These are phyloP conservation scores for Tetrahymena borealis DNA, from an alignment of 73 alveolate genomes.

Conservation along the genomic window DNA sequence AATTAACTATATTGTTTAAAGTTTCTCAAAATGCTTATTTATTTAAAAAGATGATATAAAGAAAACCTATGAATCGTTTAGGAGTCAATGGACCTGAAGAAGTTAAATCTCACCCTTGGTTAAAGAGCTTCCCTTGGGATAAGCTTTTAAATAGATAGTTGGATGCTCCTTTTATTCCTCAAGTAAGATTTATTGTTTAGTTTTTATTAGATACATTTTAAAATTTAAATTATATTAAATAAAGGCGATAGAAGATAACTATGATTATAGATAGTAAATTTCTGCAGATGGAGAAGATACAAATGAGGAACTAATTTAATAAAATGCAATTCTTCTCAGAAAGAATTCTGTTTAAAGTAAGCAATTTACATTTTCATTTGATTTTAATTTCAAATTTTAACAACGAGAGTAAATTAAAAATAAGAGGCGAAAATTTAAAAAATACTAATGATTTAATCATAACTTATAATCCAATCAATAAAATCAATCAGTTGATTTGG, in stretches of 20 bases:
- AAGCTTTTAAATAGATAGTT: slow-evolving; percentile 43
- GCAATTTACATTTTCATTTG: not conserved
- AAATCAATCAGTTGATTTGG: too few species aligned
- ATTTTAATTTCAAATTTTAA: not conserved
- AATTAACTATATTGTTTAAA: not conserved
- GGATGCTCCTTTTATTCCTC: slow-evolving; percentile 52
- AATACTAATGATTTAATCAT: too few species aligned
- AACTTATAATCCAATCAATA: too few species aligned
- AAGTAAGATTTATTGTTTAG: not conserved
- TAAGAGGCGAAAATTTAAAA: too few species aligned
- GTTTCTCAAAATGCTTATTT: not conserved
- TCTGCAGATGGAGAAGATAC: not conserved
- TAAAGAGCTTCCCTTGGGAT: slow-evolving; percentile 69
- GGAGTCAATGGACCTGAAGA: slow-evolving; percentile 71
- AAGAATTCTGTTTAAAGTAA: not conserved
- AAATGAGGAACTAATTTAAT: not conserved
- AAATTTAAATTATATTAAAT: not conserved
- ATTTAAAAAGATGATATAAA: slow-evolving; percentile 27
- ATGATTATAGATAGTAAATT: not conserved
- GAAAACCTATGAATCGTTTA: slow-evolving; percentile 60
- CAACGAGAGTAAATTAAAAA: too few species aligned
- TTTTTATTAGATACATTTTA: not conserved
- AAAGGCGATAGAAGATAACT: not conserved
- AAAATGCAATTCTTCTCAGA: not conserved
- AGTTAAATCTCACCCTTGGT: slow-evolving; percentile 66